Conservation (phyloP, 192 early-diverging fungal genomes). For the Coemansia erecta region DNA sequence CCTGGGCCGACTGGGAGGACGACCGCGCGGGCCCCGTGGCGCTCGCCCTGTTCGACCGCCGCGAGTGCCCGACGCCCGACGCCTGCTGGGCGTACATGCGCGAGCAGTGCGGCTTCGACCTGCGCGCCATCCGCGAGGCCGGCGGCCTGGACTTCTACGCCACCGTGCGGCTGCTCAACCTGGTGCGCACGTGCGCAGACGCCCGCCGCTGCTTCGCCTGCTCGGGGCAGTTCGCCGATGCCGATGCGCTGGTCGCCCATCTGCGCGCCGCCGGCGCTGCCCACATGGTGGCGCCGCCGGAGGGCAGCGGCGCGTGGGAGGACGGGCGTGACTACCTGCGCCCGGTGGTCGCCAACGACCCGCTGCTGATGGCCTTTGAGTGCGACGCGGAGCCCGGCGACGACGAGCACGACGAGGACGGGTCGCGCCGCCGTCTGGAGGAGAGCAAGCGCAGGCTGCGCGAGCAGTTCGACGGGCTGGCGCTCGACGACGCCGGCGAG, state of each 20-base stretch:
- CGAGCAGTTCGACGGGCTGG: conserved; percentile 21
- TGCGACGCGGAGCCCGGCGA: conserved; percentile 57
- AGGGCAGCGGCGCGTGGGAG: conserved; percentile 64
- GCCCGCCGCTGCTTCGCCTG: conserved; percentile 72
- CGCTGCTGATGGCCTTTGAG: conserved; percentile 70
- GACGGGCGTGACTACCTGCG: conserved; percentile 66
- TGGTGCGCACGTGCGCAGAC: conserved; percentile 69
- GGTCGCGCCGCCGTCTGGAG: conserved; percentile 26
- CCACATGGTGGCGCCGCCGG: conserved; percentile 52
- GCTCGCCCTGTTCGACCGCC: conserved; percentile 78
- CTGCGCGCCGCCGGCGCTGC: conserved; percentile 57
- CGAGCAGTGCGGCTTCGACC: conserved; percentile 72
- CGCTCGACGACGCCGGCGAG: conserved; percentile 10
- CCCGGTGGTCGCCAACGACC: conserved; percentile 84
- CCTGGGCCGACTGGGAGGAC: conserved; percentile 86
- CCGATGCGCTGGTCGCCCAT: conserved; percentile 60
- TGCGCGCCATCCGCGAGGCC: conserved; percentile 55
- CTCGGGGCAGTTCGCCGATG: conserved; percentile 44
- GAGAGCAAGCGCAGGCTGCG: conserved; percentile 39
- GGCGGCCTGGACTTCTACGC: conserved; percentile 77
- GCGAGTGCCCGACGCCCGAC: conserved; percentile 59
- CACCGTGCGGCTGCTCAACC: conserved; percentile 83
- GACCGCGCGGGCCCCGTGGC: conserved; percentile 60
- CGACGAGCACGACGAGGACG: conserved; percentile 32
- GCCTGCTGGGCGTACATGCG: conserved; percentile 72